phyloP scores from a whole-genome alignment of 768 basidiomycete species.

The Collybia sordida region DNA sequence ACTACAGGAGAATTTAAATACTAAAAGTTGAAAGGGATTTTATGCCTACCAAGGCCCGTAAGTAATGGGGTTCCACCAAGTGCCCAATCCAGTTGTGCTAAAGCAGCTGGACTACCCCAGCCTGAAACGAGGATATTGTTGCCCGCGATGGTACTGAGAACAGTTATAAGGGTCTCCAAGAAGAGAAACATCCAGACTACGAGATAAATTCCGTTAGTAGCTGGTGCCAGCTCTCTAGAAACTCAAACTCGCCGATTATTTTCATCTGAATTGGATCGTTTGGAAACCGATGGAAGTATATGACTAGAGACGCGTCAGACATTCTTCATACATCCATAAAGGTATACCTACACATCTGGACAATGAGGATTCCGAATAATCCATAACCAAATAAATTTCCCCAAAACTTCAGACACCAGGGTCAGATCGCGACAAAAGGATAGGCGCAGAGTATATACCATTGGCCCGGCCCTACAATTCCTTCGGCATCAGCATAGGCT shows the following conservation, averaged over 20 bases:
- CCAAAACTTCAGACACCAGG: constrained; percentile 9
- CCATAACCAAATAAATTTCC: constrained; percentile 17
- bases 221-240: background rate
- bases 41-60: constrained; percentile 3
- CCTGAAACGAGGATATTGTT: constrained; percentile 13
- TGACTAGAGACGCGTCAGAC: constrained; percentile 4
- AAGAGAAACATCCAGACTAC: constrained; percentile 18
- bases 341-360: constrained; percentile 15
- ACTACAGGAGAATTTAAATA: constrained; percentile 1
- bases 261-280: constrained; percentile 13
- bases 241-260: constrained; percentile 6
- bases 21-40: background rate
- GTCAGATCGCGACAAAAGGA: background rate
- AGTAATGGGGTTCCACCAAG: constrained; percentile 10
- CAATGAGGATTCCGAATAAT: constrained; percentile 17
- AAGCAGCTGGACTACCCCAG: constrained; percentile 16
- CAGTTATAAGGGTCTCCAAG: constrained; percentile 13
- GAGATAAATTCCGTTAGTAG: background rate
- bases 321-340: background rate
- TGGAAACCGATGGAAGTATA: constrained; percentile 12
- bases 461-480: constrained; percentile 8
- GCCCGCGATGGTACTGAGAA: constrained; percentile 15
- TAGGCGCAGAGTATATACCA: constrained; percentile 3
- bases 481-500: no score
- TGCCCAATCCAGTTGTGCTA: constrained; percentile 14